A percentile compares a stretch with the other conserved stretches of the same genome.
Conservation (phyloP, 768 basidiomycete species). For the Suillus sp. region DNA sequence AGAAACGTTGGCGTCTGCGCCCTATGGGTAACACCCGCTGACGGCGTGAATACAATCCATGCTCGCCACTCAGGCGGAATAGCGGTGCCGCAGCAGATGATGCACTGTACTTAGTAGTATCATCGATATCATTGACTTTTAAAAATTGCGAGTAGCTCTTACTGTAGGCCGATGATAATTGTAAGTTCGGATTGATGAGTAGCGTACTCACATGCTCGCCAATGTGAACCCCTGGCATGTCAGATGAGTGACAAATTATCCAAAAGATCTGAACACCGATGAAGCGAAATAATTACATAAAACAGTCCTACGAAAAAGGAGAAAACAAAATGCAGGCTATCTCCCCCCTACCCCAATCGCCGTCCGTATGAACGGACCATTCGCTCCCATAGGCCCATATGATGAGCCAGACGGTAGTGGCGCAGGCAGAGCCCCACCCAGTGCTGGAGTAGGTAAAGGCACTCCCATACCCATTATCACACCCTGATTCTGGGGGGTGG, state of each 20-base stretch:
- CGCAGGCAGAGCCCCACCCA: constrained; percentile 45
- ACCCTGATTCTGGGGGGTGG: constrained; percentile 40
- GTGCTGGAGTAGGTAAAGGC: constrained; percentile 40
- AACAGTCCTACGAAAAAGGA: constrained; percentile 26
- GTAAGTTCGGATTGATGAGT: background rate
- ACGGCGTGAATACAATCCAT: background rate
- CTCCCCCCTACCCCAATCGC: constrained; percentile 56
- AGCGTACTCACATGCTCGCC: background rate
- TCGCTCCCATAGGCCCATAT: constrained; percentile 60
- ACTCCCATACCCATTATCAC: constrained; percentile 51
- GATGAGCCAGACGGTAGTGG: constrained; percentile 49
- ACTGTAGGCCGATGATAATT: background rate
- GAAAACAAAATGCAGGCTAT: constrained; percentile 36
- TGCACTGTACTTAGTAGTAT: background rate
- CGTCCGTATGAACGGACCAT: constrained; percentile 67
- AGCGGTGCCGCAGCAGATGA: background rate
- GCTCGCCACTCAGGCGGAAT: too few relatives aligned
- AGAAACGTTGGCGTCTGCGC: background rate
- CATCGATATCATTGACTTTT: background rate
- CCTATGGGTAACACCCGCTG: background rate
- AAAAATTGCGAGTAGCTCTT: background rate
- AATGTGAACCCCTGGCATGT: background rate
- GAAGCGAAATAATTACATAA: constrained; percentile 38
- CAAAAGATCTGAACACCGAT: constrained; percentile 17
- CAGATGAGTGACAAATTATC: background rate